Evolutionary conservation across 2,329 filamentous ascomycete species (phyloP), one percentile per base, ranked within the genome.

Genomic region (Penicillium digitatum): DNA sequence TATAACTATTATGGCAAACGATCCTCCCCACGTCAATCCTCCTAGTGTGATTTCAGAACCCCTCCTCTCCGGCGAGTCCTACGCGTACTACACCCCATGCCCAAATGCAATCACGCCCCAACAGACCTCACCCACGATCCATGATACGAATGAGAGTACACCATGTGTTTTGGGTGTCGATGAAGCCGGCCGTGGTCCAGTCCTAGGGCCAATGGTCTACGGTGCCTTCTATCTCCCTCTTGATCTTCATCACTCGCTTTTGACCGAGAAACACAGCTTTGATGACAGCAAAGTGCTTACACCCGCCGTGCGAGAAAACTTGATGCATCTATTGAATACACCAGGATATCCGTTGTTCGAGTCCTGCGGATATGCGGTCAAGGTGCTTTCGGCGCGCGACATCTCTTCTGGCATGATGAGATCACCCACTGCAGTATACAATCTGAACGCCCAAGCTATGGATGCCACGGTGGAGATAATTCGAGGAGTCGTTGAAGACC

Each of bases 261-360:
- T 97, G 22, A 87, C 89, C 48, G 75, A 83, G 34, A 84, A 85
- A 4, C 87, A 96, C 77, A 88, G 87, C 78, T 96, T 96, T 76
- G 88, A 96, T 79, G 93, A 97, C 79, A 95, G 89, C 71, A 97
- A 97, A 77, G 89, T 91, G 5, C 84, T 97, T 37, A 95, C 88
- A 0, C 84, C 92, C 0, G 77, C 80, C n/a, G 84, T 93, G 35
- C 90, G 93, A 61, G 87, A 88, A 14, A 74, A 80, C 9, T 82
- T 97, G 31, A 86, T 87, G 83, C 76, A 79, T 56, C 80, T 81
- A 3, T 82, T 96, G 43, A 95, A 90, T 78, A 87, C 84, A 0
- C 71, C 82, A 0, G 78, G 71, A 16, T 78, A 82, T 9, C 79
- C 84, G 53, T 78, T 89, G 2, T 78, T 81, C 66, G 69, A 77